Conservation (phyloP, 2,329 filamentous ascomycete species). For the Fusarium zealandicum region DNA sequence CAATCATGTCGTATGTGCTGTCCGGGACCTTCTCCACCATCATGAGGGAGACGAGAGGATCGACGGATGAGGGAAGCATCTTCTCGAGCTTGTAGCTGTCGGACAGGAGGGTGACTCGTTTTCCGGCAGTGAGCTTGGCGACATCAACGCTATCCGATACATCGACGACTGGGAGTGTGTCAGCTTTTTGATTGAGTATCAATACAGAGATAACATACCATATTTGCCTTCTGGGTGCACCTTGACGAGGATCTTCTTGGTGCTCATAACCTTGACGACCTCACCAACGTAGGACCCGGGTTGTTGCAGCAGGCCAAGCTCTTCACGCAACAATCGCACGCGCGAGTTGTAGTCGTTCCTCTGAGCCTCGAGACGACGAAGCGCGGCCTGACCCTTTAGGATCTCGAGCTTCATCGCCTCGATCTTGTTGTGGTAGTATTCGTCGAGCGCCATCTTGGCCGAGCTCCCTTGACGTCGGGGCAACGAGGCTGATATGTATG, state of each 20-base stretch:
- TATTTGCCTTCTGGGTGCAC: slow-evolving; percentile 99
- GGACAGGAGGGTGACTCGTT: slow-evolving; percentile 94
- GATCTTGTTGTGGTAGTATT: slow-evolving; percentile 99
- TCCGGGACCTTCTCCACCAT: slow-evolving; percentile 99
- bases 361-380: slow-evolving; percentile 94
- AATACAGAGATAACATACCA: slow-evolving; percentile 63
- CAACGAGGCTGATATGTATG: slow-evolving; percentile 8
- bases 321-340: slow-evolving; percentile 91
- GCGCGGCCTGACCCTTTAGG: slow-evolving; percentile 94
- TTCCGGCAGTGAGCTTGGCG: slow-evolving; percentile 93
- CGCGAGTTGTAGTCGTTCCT: slow-evolving; percentile 99
- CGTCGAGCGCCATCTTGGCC: slow-evolving; percentile 93
- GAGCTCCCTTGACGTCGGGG: slow-evolving; percentile 37
- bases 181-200: slow-evolving; percentile 1
- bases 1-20: slow-evolving; percentile 99
- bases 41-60: slow-evolving; percentile 98
- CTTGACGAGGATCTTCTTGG: slow-evolving; percentile 98
- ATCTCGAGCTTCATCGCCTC: slow-evolving; percentile 99
- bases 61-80: slow-evolving; percentile 96
- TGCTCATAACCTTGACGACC: slow-evolving; percentile 99
- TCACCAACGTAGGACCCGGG: slow-evolving; percentile 98
- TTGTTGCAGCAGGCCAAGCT: slow-evolving; percentile 94
- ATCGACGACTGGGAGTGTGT: slow-evolving; percentile 76
- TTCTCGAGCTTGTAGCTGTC: slow-evolving; percentile 99
- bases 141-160: slow-evolving; percentile 94